Evolutionary conservation across 192 early-diverging fungal species (phyloP).

Genomic region (Phycomyces nitens): DNA sequence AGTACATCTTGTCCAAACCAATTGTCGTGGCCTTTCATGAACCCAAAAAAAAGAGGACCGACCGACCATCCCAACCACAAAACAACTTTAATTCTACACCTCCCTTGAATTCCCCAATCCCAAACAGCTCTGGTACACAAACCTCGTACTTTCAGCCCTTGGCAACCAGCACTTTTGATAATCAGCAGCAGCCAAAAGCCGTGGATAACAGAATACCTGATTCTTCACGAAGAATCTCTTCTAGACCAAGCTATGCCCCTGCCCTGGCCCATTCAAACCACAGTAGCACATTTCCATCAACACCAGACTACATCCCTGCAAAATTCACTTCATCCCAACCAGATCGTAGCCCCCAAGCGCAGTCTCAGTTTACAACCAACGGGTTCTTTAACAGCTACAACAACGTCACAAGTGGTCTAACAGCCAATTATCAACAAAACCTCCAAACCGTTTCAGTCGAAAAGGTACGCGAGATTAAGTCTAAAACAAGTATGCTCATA

Average conservation of each 20-base stretch:
- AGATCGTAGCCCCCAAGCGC: background rate
- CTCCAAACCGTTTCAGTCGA: background rate
- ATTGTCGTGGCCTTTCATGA: constrained; percentile 91
- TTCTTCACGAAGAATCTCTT: background rate
- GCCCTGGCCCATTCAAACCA: background rate
- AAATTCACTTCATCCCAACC: background rate
- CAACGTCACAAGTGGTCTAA: background rate
- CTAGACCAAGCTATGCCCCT: background rate
- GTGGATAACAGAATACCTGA: no score
- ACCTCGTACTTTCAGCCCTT: no score
- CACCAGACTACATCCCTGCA: background rate
- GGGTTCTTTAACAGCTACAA: background rate
- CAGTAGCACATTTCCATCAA: background rate
- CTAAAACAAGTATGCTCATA: no score
- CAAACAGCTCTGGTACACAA: no score
- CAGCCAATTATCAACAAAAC: background rate
- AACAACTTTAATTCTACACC: background rate
- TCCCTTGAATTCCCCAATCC: background rate
- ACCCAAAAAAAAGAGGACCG: constrained; percentile 67
- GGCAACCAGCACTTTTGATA: no score
- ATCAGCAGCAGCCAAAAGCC: no score
- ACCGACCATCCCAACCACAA: background rate
- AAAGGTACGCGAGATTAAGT: background rate
- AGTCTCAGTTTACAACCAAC: background rate
- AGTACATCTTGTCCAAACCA: constrained; percentile 75